Evolutionary conservation across 2,329 filamentous ascomycete genomes (phyloP), one percentile per base, ranked within the genome.

Genomic region (Talaromyces sp.): DNA sequence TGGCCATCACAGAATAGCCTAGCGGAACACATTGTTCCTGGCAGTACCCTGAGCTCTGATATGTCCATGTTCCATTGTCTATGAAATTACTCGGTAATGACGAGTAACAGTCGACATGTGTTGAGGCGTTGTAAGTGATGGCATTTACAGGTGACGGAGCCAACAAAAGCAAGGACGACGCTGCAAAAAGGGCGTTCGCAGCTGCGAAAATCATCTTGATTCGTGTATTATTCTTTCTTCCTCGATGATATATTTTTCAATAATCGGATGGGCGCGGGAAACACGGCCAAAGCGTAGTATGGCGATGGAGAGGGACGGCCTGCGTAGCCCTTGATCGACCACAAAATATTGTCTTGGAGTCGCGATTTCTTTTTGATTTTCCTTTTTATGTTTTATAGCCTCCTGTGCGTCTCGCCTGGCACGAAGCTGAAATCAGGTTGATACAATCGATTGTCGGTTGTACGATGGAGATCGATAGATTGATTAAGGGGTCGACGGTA

Each of bases 1-100:
- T 77, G 35, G 82, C 91, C 69, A 88, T 85, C 7, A 92, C 88
- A 1, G 81, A 79, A 39, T 83, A 80, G 7, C 79, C 69, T 0
- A 75, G 70, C 2, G 75, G 69, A 25, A 79, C 69, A 71, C 86
- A 88, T 65, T 78, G 73, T 21, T 75, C 68, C 66, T 84, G 81
- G 67, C 86, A 88, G 67, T 81, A 81, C 60, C 85, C 84, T 33
- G 75, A 73, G 66, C 80, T 83, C 68, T 86, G 84, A 68, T 79
- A 87, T 31, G 72, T 76, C 63, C 79, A 84, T 12, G 69, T 63
- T 16, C 81, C 83, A 64, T 81, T 75, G 65, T 82, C 77, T 55
- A 74, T 73, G 59, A 86, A 74, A 2, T 78, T 79, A 55, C 25
- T 57, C 9, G 62, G 62, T 21, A 61, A 37, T 23, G 54, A 44